Evolutionary conservation across 2,329 filamentous ascomycete species (phyloP).

Genomic region (Xylaria sp.): DNA sequence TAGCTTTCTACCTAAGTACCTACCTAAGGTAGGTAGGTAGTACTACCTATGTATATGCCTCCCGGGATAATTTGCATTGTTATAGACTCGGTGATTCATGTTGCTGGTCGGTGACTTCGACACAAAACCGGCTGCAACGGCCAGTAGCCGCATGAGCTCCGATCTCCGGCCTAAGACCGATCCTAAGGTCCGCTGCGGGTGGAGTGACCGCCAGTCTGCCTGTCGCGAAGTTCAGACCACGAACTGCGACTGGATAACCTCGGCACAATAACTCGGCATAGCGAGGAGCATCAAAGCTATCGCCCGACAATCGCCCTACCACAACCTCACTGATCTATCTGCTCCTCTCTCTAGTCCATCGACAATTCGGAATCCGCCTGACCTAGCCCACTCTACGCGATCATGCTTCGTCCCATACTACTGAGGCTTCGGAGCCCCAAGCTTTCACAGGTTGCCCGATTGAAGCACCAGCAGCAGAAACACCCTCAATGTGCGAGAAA

Average conservation of each 20-base stretch:
- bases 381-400: constrained; percentile 19
- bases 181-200: background rate
- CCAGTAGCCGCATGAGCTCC: constrained; percentile 5
- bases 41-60: no score
- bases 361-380: background rate
- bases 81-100: no score
- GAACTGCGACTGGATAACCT: background rate
- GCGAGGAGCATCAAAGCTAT: background rate
- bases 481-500: constrained; percentile 32
- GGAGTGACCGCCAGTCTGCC: background rate
- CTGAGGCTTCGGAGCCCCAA: constrained; percentile 36
- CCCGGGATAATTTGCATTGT: no score
- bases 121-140: background rate
- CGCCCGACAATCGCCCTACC: background rate
- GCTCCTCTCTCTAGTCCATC: background rate
- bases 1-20: no score
- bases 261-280: constrained; percentile 20
- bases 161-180: constrained; percentile 10
- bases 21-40: no score
- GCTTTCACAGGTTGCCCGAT: constrained; percentile 33
- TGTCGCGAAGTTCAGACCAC: constrained; percentile 7
- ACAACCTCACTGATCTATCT: background rate
- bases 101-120: background rate
- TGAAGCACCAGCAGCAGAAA: constrained; percentile 32
- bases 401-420: constrained; percentile 44